Base-by-base conservation (phyloP, 495 filamentous ascomycete species). In the Trichoderma parareesei region DNA sequence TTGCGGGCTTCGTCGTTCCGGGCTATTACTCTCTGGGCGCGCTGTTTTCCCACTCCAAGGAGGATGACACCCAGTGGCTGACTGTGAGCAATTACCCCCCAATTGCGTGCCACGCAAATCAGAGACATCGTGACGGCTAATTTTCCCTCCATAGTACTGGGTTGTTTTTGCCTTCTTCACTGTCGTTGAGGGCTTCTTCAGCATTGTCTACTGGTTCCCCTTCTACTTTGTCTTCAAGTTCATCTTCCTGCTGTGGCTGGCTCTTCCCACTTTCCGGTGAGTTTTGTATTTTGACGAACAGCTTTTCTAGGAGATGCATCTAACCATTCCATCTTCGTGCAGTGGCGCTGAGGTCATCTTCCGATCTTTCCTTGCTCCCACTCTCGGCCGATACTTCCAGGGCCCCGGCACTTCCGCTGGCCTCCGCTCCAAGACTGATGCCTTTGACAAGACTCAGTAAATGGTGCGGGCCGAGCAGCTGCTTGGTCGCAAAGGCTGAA, bases 141-240 rank as follows among this genome's bases (percentile, higher is more conserved):
- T 65, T 62, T 57, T 64, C 43, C 65, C 72, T 48, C 73, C 66
- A 40, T 74, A 96, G 91, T 98, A 98, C 82, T 98, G 94, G 94
- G 91, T 98, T 66, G 90, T 96, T 43, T 98, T 92, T 73, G 85
- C 91, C 66, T 91, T 96, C 80, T 86, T 97, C 79, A 93, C 90
- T 64, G 91, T 97, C 40, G 69, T 97, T 76, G 94, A 99, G 86
- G 95, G 91, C 72, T 85, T 89, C 64, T 81, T 99, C 73, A 94
- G 82, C 77, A 92, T 95, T 66, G 90, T 95, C 55, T 99, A 99
- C 85, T 99, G 94, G 94, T 93, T 99, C 83, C 94, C 94, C 72
- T 99, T 99, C 85, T 99, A 99, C 87, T 99, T 91, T 80, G 94
- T 93, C 79, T 98, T 98, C 88, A 99, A 99, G 83, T 96, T 99